phyloP scores from a whole-genome alignment of 495 filamentous ascomycete species.

The Lasiosphaeriaceae sp. region DNA sequence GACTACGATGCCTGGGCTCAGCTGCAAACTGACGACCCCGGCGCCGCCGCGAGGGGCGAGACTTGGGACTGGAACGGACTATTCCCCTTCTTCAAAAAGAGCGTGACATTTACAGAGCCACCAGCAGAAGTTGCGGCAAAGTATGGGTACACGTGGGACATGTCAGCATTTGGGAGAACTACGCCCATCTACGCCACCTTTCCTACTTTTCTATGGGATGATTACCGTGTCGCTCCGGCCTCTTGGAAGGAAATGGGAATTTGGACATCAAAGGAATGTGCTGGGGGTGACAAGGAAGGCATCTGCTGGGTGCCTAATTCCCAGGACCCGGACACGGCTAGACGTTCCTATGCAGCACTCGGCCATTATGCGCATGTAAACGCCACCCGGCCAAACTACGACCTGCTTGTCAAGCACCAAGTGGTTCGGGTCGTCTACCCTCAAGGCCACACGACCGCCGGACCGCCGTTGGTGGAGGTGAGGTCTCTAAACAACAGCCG shows the following conservation, averaged over 20 bases:
- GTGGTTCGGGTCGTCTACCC: slow-evolving; percentile 18
- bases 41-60: neutral
- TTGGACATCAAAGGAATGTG: slow-evolving; percentile 10
- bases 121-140: neutral
- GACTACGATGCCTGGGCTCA: slow-evolving; percentile 9
- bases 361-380: slow-evolving; percentile 32
- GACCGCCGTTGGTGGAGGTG: slow-evolving; percentile 17
- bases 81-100: slow-evolving; percentile 9
- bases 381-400: slow-evolving; percentile 26
- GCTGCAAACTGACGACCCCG: too few relatives aligned
- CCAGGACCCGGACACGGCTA: slow-evolving; percentile 26
- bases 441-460: neutral
- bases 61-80: slow-evolving; percentile 4
- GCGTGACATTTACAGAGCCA: slow-evolving; percentile 2
- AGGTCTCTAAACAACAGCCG: neutral
- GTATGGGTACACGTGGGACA: slow-evolving; percentile 1
- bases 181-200: slow-evolving; percentile 12
- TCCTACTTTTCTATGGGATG: slow-evolving; percentile 17
- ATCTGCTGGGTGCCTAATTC: slow-evolving; percentile 25
- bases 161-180: slow-evolving; percentile 10
- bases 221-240: slow-evolving; percentile 7
- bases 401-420: slow-evolving; percentile 28
- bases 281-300: slow-evolving; percentile 21
- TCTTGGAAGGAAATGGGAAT: slow-evolving; percentile 21
- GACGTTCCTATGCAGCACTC: slow-evolving; percentile 32